Evolutionary conservation across 345 rosid genomes (phyloP).

Genomic region (Melastoma malabathricum): DNA sequence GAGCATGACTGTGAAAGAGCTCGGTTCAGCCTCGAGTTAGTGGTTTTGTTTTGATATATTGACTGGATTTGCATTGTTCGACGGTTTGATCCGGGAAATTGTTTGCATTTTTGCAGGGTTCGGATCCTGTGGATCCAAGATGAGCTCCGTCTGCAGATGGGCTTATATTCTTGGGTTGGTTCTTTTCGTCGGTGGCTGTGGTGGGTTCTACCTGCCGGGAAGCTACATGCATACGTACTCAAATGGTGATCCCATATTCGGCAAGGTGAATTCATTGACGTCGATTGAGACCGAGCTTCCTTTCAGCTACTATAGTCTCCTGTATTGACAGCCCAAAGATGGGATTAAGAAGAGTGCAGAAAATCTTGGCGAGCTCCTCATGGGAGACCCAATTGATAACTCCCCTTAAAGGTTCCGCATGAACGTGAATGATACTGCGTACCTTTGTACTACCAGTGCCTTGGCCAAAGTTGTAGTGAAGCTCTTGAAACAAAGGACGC

Average conservation of each 20-base stretch:
- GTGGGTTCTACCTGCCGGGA: conserved; percentile 66
- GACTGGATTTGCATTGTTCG: no score
- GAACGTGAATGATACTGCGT: conserved; percentile 8
- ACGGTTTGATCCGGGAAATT: no score
- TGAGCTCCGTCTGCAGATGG: no score
- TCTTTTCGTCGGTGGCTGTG: no score
- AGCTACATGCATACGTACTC: conserved; percentile 85
- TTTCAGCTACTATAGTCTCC: conserved; percentile 66
- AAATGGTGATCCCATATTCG: conserved; percentile 25
- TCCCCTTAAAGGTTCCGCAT: conserved; percentile 8
- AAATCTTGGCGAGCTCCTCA: conserved; percentile 7
- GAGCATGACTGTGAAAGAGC: no score
- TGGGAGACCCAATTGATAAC: conserved; percentile 9
- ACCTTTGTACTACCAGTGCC: conserved; percentile 9
- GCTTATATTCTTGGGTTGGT: no score
- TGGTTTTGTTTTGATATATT: no score
- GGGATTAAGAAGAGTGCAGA: neutral
- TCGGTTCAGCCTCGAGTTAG: no score
- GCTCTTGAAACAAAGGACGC: conserved; percentile 11
- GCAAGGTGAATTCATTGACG: conserved; percentile 84
- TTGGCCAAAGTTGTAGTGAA: conserved; percentile 2
- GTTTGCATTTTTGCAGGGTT: no score
- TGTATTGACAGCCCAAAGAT: conserved; percentile 4
- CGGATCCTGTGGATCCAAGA: no score
- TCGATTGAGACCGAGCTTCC: conserved; percentile 89